Base-by-base conservation (phyloP, 495 filamentous ascomycete species). In the Xylaria longipes region DNA sequence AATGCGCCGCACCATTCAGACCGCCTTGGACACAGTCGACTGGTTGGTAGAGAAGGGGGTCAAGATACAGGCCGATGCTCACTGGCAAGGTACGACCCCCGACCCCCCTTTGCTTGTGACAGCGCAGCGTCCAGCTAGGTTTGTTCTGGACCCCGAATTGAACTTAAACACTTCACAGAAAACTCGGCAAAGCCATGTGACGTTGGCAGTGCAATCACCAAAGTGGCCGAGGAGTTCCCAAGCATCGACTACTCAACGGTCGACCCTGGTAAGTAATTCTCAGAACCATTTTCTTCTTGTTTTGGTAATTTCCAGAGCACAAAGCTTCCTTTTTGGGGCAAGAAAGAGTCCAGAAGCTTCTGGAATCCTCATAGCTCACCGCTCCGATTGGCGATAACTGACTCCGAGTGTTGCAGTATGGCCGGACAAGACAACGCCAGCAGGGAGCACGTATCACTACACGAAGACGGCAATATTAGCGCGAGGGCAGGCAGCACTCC, bases 1-100 rank as follows among this genome's bases (percentile, higher is more conserved):
- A 15, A 87, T 90, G 86, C 77, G 83, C 17, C 81, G 89, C 17
- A 89, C 88, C 4, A 76, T 91, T 7, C 84, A 91, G 76, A 91
- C 89, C 1, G 84, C 87, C 0, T 75, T 82, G 35, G 75, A 84
- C 15, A 80, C 82, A 0, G 80, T 90, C 27, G 83, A 81, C 22
- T 86, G 84, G 80, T 78, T 90, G 48, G 80, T 88, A 58, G 82
- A 86, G 58, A 77, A 82, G 52, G 87, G 86, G 5, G 74, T 90
- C 17, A 84, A 84, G 35, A 81, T 90, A 27, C 75, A 83, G 25
- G 83, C 87, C 2, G 81, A 89, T 64, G 84, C 88, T 1, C 81
- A 82, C 33, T 87, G 85, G 86, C 85, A 87, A 81, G 83, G 83
- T 84, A 77, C 8, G 50, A 35, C 27, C 4, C 29, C 17, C 37